A percentile compares a stretch with the other conserved stretches of the same genome.
Conservation (phyloP, 495 filamentous ascomycete species). For the Beverwykella pulmonaria region DNA sequence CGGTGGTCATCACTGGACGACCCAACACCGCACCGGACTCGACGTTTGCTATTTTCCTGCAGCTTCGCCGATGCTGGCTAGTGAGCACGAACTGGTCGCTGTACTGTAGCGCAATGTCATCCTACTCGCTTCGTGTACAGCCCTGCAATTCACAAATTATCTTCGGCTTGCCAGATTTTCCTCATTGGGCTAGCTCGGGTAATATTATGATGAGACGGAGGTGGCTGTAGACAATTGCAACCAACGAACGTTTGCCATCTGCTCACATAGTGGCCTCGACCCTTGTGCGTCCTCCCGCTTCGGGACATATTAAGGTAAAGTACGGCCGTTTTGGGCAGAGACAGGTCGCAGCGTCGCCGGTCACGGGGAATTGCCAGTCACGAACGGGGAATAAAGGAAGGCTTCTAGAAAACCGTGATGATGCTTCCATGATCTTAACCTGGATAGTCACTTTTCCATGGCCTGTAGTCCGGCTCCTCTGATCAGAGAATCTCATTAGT, state of each 20-base stretch:
- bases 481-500: not conserved
- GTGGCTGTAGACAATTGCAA: constrained; percentile 4
- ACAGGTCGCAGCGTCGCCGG: not conserved
- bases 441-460: constrained; percentile 6
- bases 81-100: not conserved
- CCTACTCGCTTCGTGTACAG: not conserved
- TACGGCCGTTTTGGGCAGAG: not conserved
- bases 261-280: not conserved
- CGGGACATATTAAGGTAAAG: not conserved
- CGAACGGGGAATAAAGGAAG: not conserved
- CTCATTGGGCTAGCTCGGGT: constrained; percentile 21
- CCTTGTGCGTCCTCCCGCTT: not conserved
- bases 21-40: constrained; percentile 5
- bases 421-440: constrained; percentile 1
- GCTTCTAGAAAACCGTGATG: constrained; percentile 19
- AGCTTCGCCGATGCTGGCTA: constrained; percentile 22
- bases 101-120: constrained; percentile 5
- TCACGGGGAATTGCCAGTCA: not conserved
- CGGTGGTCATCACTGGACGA: not conserved
- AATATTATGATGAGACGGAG: constrained; percentile 23
- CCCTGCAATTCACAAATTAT: constrained; percentile 20
- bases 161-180: constrained; percentile 14
- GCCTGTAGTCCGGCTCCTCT: constrained; percentile 8
- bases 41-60: constrained; percentile 4
- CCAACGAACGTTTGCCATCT: not conserved